Percentiles rank a stretch among this genome's conserved stretches.
phyloP scores from a whole-genome alignment of 345 rosid species.

The Barbarea vulgaris region DNA sequence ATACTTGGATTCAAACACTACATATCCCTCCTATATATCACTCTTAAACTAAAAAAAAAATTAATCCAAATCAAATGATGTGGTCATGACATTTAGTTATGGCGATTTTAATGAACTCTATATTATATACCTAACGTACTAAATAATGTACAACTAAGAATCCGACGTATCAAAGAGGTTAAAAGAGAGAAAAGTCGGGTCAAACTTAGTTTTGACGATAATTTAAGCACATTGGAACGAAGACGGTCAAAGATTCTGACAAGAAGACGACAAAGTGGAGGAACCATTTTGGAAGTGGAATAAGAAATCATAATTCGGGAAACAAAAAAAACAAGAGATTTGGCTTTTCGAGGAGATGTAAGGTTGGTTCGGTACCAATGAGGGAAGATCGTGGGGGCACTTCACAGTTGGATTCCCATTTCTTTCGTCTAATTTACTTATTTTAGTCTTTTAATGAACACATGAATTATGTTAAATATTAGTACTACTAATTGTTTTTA shows the following conservation, averaged over 20 bases:
- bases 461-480: background rate
- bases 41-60: background rate
- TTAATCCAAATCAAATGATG: background rate
- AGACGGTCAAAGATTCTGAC: constrained; percentile 41
- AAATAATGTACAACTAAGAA: background rate
- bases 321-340: background rate
- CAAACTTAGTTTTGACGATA: constrained; percentile 29
- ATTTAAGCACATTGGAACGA: background rate
- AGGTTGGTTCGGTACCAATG: constrained; percentile 27
- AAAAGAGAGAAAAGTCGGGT: constrained; percentile 6
- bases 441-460: background rate
- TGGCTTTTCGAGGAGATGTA: constrained; percentile 42
- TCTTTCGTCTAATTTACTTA: background rate
- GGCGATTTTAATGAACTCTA: background rate
- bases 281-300: constrained; percentile 30
- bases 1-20: background rate
- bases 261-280: constrained; percentile 36
- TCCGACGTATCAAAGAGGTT: constrained; percentile 4
- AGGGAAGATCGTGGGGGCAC: constrained; percentile 33
- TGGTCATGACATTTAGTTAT: background rate
- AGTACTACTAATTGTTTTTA: background rate
- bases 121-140: background rate
- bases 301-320: background rate
- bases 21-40: too few species aligned
- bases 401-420: constrained; percentile 13